These are phyloP conservation scores for Camillea tinctor DNA, from an alignment of 2,329 filamentous ascomycete species.

Conservation along the genomic window DNA sequence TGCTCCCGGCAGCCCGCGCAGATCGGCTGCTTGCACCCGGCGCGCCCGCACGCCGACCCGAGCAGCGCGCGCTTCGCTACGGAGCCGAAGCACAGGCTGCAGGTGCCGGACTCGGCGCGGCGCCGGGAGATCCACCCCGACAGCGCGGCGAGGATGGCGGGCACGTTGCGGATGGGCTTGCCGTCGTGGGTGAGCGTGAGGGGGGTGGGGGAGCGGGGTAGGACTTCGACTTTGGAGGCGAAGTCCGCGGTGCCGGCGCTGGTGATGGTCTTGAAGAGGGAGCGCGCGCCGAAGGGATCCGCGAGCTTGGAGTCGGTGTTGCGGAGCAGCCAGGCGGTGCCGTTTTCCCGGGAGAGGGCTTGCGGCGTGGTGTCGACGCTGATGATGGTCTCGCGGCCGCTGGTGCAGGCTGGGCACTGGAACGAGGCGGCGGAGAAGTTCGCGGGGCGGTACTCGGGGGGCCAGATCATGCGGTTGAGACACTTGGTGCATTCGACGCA, in stretches of 20 bases:
- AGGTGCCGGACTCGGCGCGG: slow-evolving; percentile 38
- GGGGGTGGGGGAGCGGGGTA: slow-evolving; percentile 23
- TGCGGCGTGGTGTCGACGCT: slow-evolving; percentile 37
- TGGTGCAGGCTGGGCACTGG: slow-evolving; percentile 41
- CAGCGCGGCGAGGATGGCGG: slow-evolving; percentile 35
- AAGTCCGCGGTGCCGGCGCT: slow-evolving; percentile 34
- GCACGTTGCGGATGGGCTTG: slow-evolving; percentile 43
- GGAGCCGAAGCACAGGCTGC: slow-evolving; percentile 46
- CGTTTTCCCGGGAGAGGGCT: slow-evolving; percentile 41
- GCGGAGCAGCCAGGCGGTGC: slow-evolving; percentile 42
- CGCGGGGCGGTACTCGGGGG: slow-evolving; percentile 40
- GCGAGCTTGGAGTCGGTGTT: slow-evolving; percentile 37
- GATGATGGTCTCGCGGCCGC: slow-evolving; percentile 36
- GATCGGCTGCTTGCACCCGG: slow-evolving; percentile 43
- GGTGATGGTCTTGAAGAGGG: slow-evolving; percentile 40
- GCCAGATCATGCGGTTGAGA: slow-evolving; percentile 47
- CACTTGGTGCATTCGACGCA: slow-evolving; percentile 46
- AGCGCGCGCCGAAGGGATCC: slow-evolving; percentile 38
- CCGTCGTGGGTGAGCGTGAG: slow-evolving; percentile 35
- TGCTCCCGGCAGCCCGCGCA: slow-evolving; percentile 39
- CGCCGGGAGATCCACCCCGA: slow-evolving; percentile 37
- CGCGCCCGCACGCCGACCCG: slow-evolving; percentile 43
- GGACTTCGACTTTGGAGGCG: slow-evolving; percentile 36
- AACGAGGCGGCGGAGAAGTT: slow-evolving; percentile 34
- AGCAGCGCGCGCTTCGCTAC: slow-evolving; percentile 36